These are phyloP conservation scores for Lantana camara DNA, from an alignment of 257 asterid species.

Conservation along the genomic window DNA sequence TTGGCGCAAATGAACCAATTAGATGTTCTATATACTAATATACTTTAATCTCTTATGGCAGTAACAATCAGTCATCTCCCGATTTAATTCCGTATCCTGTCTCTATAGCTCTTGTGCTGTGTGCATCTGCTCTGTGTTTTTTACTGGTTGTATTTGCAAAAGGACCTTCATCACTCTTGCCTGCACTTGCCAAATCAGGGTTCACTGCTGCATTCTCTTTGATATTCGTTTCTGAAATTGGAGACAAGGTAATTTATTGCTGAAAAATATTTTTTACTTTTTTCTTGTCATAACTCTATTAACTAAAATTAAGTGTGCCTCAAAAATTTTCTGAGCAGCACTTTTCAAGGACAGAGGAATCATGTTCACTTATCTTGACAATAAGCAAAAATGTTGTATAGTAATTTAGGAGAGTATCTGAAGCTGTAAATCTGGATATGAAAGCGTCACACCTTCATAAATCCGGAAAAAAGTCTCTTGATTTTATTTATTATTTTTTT, in stretches of 20 bases:
- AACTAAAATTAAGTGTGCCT: no score
- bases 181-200: conserved; percentile 84
- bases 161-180: conserved; percentile 71
- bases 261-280: no score
- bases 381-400: background rate
- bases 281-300: no score
- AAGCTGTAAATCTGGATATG: background rate
- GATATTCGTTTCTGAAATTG: conserved; percentile 92
- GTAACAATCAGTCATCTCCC: conserved; percentile 58
- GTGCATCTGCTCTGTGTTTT: conserved; percentile 68
- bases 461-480: background rate
- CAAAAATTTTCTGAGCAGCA: background rate
- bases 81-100: conserved; percentile 69
- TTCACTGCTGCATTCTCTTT: conserved; percentile 92
- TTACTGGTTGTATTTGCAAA: conserved; percentile 58
- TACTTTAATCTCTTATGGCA: conserved; percentile 40
- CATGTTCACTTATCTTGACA: background rate
- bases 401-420: background rate
- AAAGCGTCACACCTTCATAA: background rate
- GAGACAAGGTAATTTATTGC: conserved; percentile 75
- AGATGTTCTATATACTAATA: conserved; percentile 39
- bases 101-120: conserved; percentile 73
- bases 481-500: background rate
- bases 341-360: background rate
- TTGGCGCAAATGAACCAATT: conserved; percentile 3